phyloP scores from a whole-genome alignment of 2,329 filamentous ascomycete genomes.

The Colletotrichum limetticola region DNA sequence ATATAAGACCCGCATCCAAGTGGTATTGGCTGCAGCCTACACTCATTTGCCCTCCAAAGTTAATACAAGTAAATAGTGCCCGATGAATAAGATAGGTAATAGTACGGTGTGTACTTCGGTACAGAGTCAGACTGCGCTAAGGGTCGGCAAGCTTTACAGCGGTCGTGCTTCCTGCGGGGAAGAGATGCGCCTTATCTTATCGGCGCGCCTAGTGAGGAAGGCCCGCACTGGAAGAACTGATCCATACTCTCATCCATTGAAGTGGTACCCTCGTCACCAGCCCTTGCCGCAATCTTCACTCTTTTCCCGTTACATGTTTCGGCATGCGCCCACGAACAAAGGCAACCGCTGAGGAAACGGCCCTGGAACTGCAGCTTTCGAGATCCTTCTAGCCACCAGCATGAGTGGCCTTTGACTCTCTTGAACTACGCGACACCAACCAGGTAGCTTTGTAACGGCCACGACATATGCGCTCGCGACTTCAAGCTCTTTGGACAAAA shows the following conservation, averaged over 20 bases:
- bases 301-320: slow-evolving; percentile 19
- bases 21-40: too few relatives aligned
- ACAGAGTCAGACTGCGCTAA: slow-evolving; percentile 9
- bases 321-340: slow-evolving; percentile 30
- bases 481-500: slow-evolving; percentile 27
- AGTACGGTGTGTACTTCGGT: not conserved
- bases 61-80: too few relatives aligned
- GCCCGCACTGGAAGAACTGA: slow-evolving; percentile 3
- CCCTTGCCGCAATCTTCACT: slow-evolving; percentile 20
- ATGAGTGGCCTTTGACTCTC: slow-evolving; percentile 32
- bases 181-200: slow-evolving; percentile 29
- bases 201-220: slow-evolving; percentile 2
- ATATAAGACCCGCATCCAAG: too few relatives aligned
- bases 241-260: not conserved
- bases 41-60: too few relatives aligned
- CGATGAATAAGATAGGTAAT: not conserved
- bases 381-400: not conserved
- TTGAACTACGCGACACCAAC: slow-evolving; percentile 25
- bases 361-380: not conserved
- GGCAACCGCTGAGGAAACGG: slow-evolving; percentile 13
- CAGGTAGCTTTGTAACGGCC: slow-evolving; percentile 18
- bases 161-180: slow-evolving; percentile 26
- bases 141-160: slow-evolving; percentile 11
- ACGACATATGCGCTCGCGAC: slow-evolving; percentile 27
- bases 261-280: slow-evolving; percentile 30